Conservation (phyloP, 2,329 filamentous ascomycete species). For the Thielaviopsis musarum region DNA sequence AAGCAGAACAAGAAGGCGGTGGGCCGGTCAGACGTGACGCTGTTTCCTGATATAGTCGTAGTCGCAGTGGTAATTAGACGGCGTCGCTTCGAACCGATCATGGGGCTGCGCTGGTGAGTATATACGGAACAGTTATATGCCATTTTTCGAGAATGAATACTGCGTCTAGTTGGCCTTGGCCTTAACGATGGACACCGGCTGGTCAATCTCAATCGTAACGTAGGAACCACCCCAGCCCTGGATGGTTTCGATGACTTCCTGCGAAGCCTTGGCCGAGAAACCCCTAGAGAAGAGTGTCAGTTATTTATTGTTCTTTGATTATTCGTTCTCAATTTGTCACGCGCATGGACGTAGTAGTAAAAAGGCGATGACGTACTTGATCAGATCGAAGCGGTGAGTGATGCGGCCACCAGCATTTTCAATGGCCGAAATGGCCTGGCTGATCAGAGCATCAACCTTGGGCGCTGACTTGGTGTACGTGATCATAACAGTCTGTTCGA, state of each 20-base stretch:
- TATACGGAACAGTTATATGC: neutral
- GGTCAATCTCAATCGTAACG: constrained; percentile 56
- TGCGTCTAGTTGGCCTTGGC: constrained; percentile 15
- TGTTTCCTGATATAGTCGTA: neutral
- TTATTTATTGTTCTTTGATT: neutral
- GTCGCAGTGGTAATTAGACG: neutral
- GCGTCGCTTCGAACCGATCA: neutral
- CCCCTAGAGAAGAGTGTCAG: constrained; percentile 36
- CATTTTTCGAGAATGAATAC: neutral
- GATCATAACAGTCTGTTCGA: constrained; percentile 59
- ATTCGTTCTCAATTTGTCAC: neutral
- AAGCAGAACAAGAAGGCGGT: neutral
- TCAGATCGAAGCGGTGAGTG: constrained; percentile 56
- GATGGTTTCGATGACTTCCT: constrained; percentile 50
- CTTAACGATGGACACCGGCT: constrained; percentile 36
- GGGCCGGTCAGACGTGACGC: neutral
- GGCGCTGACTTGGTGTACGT: constrained; percentile 56
- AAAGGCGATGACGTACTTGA: constrained; percentile 38
- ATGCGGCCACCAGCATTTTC: constrained; percentile 55
- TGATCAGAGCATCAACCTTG: constrained; percentile 45
- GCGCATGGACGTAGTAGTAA: neutral
- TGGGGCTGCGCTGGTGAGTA: neutral
- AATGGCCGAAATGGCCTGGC: constrained; percentile 56
- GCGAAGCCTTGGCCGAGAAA: constrained; percentile 59
- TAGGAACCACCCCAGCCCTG: constrained; percentile 39